Evolutionary conservation across 1,284 basidiomycete genomes (phyloP), one percentile per base, ranked within the genome.

Genomic region (Cystobasidium sp.): DNA sequence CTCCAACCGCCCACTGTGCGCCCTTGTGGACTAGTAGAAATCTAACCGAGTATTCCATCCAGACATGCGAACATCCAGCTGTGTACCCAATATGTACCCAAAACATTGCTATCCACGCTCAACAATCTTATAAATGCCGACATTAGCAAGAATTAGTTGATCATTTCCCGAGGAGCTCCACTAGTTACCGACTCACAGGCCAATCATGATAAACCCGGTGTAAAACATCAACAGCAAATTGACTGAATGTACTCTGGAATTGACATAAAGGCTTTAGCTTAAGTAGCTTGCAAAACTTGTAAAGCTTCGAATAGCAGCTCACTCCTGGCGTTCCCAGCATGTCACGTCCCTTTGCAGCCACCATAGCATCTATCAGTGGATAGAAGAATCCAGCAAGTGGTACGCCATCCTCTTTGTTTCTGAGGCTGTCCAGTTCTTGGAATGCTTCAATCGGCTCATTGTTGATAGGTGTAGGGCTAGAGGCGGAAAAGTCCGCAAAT

Each of bases 361-460:
- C 85, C 82, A 91, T 85, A 8, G 88, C 89, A 79, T 92, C 90
- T 44, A 92, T 79, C 69, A 91, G 86, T 0, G 90, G 88, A 24
- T 86, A 77, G 22, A 90, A 75, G 78, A 88, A 88, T 9, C 79
- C 77, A 31, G 81, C 84, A 61, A 91, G 81, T 43, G 75, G 79
- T 20, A 88, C 82, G 1, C 85, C 86, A 79, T 91, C 90, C 51
- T 86, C 83, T 10, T 79, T 83, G 76, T 87, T 89, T 44, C 80
- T 79, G 46, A 89, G 75, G 18, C 76, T 69, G 43, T 84, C 81
- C 37, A 91, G 79, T 2, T 80, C 76, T 6, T 77, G 77, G 31
- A 84, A 79, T 41, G 84, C 81, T 0, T 75, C 68, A 37, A 78
- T 31, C 2, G 75, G 68, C 18, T 77, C 41, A 20, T 22, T 47